Base-by-base conservation (phyloP, 768 basidiomycete species). In the Lactarius indigo region DNA sequence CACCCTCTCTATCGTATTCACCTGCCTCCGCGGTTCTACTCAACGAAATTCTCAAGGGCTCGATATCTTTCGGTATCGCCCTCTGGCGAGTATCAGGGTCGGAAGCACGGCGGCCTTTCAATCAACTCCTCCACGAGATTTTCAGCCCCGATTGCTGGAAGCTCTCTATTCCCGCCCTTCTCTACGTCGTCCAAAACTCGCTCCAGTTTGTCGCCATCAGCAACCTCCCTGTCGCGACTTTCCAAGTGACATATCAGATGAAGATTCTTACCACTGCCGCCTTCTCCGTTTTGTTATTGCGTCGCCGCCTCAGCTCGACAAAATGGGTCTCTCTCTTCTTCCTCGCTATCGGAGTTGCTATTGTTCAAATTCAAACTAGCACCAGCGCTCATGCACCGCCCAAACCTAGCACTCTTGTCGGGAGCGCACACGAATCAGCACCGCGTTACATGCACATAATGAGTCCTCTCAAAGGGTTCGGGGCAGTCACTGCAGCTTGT, bases 241-340 rank as follows among this genome's bases (percentile, higher is more conserved):
- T 98, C 80, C 96, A 98, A 76, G 94, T 98, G 69, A 92, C 92
- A 10, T 96, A 98, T 76, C 95, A 98, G 78, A 96, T 98, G 95
- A 98, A 98, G 78, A 98, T 98, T 75, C 84, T 98, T 64, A 98
- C 95, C 58, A 98, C 95, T 18, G 96, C 94, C 26, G 93, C 90
- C 59, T 96, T 96, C 76, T 93, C 92, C 54, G 94, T 96, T 63
- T 77, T 85, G 2, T 83, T 98, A 67, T 85, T 96, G 18, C 87
- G 94, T 50, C 91, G 83, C 74, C 85, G 83, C 72, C 81, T 98
- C 47, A 82, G 83, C 35, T 77, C 83, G 0, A 82, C 82, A 2
- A 95, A 98, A 75, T 98, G 97, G 96, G 76, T 93, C 23, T 85
- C 94, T 0, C 80, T 98, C 12, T 83, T 94, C 75, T 87, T 94